phyloP scores from a whole-genome alignment of 176 grass and related monocot species.

The Zoysia japonica region DNA sequence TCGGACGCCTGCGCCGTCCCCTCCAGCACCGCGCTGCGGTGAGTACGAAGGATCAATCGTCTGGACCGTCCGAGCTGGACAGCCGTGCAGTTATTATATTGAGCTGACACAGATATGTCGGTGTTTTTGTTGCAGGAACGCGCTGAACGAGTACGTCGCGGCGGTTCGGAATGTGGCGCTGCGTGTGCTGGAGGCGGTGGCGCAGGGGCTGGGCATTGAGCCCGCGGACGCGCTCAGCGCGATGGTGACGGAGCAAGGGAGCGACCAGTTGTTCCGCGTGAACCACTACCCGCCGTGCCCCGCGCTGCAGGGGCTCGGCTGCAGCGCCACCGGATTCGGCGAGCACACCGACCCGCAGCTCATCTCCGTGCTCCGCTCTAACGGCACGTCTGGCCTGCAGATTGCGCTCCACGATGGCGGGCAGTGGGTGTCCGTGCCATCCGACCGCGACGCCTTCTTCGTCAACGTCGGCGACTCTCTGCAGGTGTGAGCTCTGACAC shows the following conservation, averaged over 20 bases:
- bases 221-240: conserved; percentile 49
- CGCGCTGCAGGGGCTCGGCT: conserved; percentile 55
- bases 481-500: conserved; percentile 40
- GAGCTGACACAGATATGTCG: no score
- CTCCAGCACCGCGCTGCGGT: conserved; percentile 52
- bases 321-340: conserved; percentile 77
- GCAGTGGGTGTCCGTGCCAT: conserved; percentile 78
- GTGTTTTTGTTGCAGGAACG: conserved; percentile 38
- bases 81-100: no score
- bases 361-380: conserved; percentile 81
- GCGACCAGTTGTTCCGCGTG: conserved; percentile 84
- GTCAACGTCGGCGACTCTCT: conserved; percentile 92
- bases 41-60: neutral
- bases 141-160: conserved; percentile 67
- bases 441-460: conserved; percentile 79
- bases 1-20: conserved; percentile 40
- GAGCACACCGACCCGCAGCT: conserved; percentile 98
- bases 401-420: conserved; percentile 58
- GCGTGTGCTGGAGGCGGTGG: conserved; percentile 72
- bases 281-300: conserved; percentile 94
- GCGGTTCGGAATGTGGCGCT: conserved; percentile 55
- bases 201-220: conserved; percentile 66
- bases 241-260: conserved; percentile 48
- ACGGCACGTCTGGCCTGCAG: conserved; percentile 79
- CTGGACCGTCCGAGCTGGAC: no score